These are phyloP conservation scores for Ogataea zsoltii DNA, from an alignment of 805 yeast genomes.

Conservation along the genomic window DNA sequence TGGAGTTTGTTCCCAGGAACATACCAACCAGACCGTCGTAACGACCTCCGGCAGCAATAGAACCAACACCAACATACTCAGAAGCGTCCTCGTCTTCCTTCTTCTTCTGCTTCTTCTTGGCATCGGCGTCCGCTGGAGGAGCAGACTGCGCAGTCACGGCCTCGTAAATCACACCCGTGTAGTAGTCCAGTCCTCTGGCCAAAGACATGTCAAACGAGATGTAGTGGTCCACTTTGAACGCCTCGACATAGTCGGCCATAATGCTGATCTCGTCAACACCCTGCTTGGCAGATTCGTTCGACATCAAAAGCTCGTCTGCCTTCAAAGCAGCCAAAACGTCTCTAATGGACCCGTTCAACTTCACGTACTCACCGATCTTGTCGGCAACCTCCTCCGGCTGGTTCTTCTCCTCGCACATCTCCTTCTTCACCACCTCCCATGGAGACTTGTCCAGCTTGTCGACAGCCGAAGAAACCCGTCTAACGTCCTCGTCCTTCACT, in stretches of 20 bases:
- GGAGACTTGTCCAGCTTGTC: conserved; percentile 95
- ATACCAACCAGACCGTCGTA: conserved; percentile 95
- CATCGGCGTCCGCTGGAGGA: conserved; percentile 83
- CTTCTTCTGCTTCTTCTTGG: conserved; percentile 50
- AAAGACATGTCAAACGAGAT: conserved; percentile 89
- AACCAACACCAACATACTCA: conserved; percentile 96
- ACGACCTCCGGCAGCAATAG: conserved; percentile 98
- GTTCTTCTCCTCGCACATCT: conserved; percentile 88
- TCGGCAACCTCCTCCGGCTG: conserved; percentile 93
- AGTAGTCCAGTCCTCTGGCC: conserved; percentile 97
- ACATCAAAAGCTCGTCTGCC: conserved; percentile 54
- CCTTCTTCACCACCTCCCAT: conserved; percentile 91
- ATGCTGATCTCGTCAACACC: conserved; percentile 82
- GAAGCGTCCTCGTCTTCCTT: conserved; percentile 85
- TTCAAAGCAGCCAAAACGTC: conserved; percentile 59
- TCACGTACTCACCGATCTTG: conserved; percentile 87
- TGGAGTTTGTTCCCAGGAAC: conserved; percentile 84
- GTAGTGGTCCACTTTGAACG: conserved; percentile 68
- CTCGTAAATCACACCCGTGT: conserved; percentile 95
- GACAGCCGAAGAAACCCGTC: conserved; percentile 92
- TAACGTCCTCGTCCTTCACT: conserved; percentile 88
- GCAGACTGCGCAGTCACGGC: conserved; percentile 95
- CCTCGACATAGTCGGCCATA: conserved; percentile 76
- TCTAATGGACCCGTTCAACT: conserved; percentile 72
- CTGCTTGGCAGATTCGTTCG: conserved; percentile 70